Percentiles rank a stretch among this genome's conserved stretches.
phyloP scores from a whole-genome alignment of 169 alveolate species.

The Eimeria tenella region DNA sequence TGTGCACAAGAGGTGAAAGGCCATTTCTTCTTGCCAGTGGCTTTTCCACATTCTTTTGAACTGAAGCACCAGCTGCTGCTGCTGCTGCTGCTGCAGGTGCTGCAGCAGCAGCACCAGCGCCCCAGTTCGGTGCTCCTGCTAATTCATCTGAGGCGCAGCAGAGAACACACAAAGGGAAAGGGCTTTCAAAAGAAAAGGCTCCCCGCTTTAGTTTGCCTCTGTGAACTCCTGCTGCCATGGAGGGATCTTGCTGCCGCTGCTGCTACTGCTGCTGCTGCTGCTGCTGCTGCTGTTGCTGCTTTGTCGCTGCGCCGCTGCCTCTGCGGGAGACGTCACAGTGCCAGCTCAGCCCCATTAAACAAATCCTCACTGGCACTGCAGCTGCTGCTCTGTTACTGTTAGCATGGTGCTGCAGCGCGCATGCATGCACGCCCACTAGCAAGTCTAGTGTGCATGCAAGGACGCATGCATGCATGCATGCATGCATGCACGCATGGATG shows the following conservation, averaged over 20 bases:
- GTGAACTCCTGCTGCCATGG: too few relatives aligned
- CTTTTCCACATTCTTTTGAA: background rate
- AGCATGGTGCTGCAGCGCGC: too few relatives aligned
- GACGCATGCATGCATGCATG: background rate
- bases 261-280: too few relatives aligned
- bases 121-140: background rate
- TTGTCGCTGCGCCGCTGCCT: too few relatives aligned
- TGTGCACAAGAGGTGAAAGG: background rate
- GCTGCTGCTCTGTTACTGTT: too few relatives aligned
- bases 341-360: too few relatives aligned
- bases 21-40: background rate
- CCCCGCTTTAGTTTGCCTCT: too few relatives aligned
- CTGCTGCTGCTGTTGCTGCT: too few relatives aligned
- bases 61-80: background rate
- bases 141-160: background rate
- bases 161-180: background rate
- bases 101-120: background rate
- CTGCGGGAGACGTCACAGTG: too few relatives aligned
- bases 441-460: background rate
- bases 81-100: background rate
- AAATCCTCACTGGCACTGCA: too few relatives aligned
- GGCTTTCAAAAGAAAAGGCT: background rate
- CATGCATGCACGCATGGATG: background rate
- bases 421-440: too few relatives aligned
- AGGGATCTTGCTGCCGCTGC: too few relatives aligned